Evolutionary conservation across 1,284 basidiomycete genomes (phyloP), one percentile per base, ranked within the genome.

Genomic region (Mycena sp.): DNA sequence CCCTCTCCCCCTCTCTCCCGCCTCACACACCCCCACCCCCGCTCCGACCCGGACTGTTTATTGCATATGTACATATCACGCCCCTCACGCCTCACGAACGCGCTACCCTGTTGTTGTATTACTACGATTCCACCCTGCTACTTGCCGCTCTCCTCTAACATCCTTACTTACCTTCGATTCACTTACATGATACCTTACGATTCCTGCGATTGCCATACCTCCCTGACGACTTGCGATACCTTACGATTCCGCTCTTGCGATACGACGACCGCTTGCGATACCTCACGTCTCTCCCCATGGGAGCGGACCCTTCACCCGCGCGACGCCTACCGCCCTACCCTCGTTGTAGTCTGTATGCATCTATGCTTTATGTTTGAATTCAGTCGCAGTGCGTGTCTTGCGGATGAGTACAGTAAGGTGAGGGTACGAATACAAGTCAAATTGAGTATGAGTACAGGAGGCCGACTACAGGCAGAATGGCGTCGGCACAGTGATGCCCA

Each of bases 401-500:
- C n/a, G n/a, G n/a, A n/a, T n/a, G n/a, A n/a, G n/a, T n/a, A n/a
- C n/a, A n/a, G n/a, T n/a, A n/a, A n/a, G n/a, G n/a, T n/a, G n/a
- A n/a, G n/a, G n/a, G n/a, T n/a, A n/a, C n/a, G n/a, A n/a, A n/a
- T n/a, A n/a, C n/a, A n/a, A n/a, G n/a, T n/a, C 32, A 14, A 35
- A 35, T 35, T 9, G 9, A 35, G 7, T 35, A 35, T 35, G 7
- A 35, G 32, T 14, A 16, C n/a, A 25, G 7, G 25, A 30, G 25
- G 21, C 29, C 6, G 17, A 21, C 40, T 52, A 64, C 26, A 75
- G 81, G 76, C 72, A 73, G 49, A 73, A 77, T 3, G 72, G 71
- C n/a, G 71, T 71, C 61, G 69, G 68, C 16, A 69, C 69, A 6
- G 64, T 51, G 25, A 73, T 72, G 26, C 71, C 72, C 52, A 73